A percentile compares a stretch with the other conserved stretches of the same genome.
phyloP scores from a whole-genome alignment of 148 eudicot species.

The Chenopodium quinoa region DNA sequence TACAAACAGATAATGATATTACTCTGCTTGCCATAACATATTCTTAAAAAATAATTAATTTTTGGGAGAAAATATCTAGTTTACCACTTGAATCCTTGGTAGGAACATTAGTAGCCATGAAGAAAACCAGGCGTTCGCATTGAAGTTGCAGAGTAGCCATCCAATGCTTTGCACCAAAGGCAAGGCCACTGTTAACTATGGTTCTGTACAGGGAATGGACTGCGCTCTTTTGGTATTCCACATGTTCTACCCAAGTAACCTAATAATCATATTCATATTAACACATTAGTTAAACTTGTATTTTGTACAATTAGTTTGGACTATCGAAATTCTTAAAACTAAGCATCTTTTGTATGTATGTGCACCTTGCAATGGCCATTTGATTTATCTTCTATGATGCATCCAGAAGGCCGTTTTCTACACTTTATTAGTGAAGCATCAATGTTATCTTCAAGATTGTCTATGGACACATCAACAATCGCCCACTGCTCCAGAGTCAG shows the following conservation, averaged over 20 bases:
- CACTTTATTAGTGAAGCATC: conserved; percentile 72
- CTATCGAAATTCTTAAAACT: neutral
- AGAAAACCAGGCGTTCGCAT: conserved; percentile 82
- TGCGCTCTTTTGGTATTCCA: conserved; percentile 69
- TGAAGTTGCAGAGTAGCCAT: conserved; percentile 81
- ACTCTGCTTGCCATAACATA: neutral
- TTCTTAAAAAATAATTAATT: neutral
- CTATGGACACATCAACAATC: conserved; percentile 82
- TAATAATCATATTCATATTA: conserved; percentile 3
- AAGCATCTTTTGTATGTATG: neutral
- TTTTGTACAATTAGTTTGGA: neutral
- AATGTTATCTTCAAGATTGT: conserved; percentile 66
- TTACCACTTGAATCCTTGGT: conserved; percentile 83
- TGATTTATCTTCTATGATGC: conserved; percentile 90
- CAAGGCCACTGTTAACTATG: conserved; percentile 76
- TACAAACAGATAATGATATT: conserved; percentile 19
- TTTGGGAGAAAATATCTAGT: neutral
- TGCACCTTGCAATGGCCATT: conserved; percentile 92
- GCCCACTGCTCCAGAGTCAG: conserved; percentile 83
- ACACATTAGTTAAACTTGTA: neutral
- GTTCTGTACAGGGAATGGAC: conserved; percentile 70
- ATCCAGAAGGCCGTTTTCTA: conserved; percentile 86
- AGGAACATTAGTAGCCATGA: conserved; percentile 94
- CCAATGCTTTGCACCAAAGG: conserved; percentile 92
- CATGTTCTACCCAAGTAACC: conserved; percentile 98